Conservation (phyloP, 1,284 basidiomycete species). For the Malassezia caprae region DNA sequence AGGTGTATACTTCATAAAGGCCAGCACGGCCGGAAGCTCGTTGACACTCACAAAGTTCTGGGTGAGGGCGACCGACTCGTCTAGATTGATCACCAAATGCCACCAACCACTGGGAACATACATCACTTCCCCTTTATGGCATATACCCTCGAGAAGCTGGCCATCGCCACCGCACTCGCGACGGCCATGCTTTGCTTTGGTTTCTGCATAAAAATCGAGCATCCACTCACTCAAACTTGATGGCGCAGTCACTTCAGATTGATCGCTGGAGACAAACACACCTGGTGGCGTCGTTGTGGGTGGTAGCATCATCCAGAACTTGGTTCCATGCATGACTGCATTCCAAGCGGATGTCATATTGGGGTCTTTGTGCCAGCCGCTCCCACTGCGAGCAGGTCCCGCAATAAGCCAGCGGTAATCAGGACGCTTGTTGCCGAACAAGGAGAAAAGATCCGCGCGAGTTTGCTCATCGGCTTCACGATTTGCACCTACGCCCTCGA, state of each 20-base stretch:
- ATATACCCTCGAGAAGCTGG: slow-evolving; percentile 49
- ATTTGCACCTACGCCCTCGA: slow-evolving; percentile 15
- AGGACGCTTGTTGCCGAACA: slow-evolving; percentile 29
- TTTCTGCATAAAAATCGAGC: slow-evolving; percentile 47
- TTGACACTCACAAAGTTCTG: slow-evolving; percentile 51
- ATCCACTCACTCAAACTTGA: slow-evolving; percentile 50
- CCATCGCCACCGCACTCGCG: slow-evolving; percentile 29
- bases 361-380: slow-evolving; percentile 48
- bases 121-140: slow-evolving; percentile 47
- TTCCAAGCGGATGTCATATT: slow-evolving; percentile 51
- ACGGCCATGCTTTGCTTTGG: slow-evolving; percentile 45
- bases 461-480: slow-evolving; percentile 18
- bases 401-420: slow-evolving; percentile 44
- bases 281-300: slow-evolving; percentile 49
- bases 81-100: slow-evolving; percentile 40
- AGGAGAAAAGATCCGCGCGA: slow-evolving; percentile 34
- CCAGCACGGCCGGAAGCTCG: slow-evolving; percentile 49
- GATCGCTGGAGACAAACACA: slow-evolving; percentile 48
- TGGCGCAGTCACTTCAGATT: slow-evolving; percentile 48
- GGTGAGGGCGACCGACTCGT: slow-evolving; percentile 49
- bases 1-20: slow-evolving; percentile 49
- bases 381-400: slow-evolving; percentile 33
- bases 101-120: slow-evolving; percentile 48
- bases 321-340: slow-evolving; percentile 48
- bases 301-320: slow-evolving; percentile 51